Evolutionary conservation across 129 eudicot species (phyloP).

Genomic region (Flaveria trinervia): DNA sequence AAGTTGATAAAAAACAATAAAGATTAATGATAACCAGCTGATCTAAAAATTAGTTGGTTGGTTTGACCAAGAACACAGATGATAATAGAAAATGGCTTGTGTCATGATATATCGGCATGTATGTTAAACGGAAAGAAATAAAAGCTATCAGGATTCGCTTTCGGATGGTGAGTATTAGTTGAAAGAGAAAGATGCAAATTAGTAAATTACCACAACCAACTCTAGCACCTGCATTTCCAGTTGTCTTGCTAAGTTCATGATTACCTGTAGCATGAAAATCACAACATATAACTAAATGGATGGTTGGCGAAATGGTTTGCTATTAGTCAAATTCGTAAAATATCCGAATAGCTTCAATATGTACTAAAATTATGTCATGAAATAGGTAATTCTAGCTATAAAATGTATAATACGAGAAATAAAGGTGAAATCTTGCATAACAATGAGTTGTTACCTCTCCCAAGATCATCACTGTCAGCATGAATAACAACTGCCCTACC

Average conservation of each 20-base stretch:
- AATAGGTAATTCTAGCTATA: not conserved
- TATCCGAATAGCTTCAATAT: slow-evolving; percentile 3
- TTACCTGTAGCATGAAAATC: slow-evolving; percentile 59
- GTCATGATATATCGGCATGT: not conserved
- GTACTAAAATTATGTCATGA: not conserved
- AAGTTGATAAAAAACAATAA: not conserved
- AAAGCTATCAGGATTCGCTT: not conserved
- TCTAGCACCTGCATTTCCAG: slow-evolving; percentile 99
- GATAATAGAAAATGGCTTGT: not conserved
- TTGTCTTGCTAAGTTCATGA: slow-evolving; percentile 94
- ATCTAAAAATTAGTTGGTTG: not conserved
- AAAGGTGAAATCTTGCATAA: not conserved
- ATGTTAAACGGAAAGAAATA: not conserved
- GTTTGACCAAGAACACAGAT: not conserved
- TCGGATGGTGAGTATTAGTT: not conserved
- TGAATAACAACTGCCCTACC: slow-evolving; percentile 98
- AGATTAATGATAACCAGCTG: not conserved
- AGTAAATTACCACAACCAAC: slow-evolving; percentile 87
- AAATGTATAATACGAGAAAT: not conserved
- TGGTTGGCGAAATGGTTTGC: not conserved
- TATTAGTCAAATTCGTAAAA: not conserved
- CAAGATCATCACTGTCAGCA: slow-evolving; percentile 99
- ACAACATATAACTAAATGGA: slow-evolving; percentile 1
- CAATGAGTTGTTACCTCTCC: slow-evolving; percentile 57
- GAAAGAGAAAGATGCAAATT: slow-evolving; percentile 32